These are phyloP conservation scores for Ambrosia artemisiifolia DNA, from an alignment of 129 eudicot species.

Conservation along the genomic window DNA sequence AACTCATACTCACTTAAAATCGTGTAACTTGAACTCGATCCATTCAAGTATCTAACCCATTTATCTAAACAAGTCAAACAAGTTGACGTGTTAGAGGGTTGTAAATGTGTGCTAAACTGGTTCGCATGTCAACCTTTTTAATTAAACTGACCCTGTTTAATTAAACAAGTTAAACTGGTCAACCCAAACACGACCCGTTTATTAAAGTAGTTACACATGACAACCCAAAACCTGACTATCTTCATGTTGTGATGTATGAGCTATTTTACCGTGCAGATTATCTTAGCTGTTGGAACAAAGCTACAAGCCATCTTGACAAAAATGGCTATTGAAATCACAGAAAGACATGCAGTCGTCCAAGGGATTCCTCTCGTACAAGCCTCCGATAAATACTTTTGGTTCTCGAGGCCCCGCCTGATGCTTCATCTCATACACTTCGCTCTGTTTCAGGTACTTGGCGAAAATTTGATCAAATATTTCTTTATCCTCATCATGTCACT, in stretches of 20 bases:
- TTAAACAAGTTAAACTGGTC: no score
- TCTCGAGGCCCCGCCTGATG: slow-evolving; percentile 60
- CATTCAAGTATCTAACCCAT: no score
- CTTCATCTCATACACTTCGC: slow-evolving; percentile 82
- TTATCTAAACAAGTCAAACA: no score
- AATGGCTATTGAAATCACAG: slow-evolving; percentile 82
- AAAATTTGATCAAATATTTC: not conserved
- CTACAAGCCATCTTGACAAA: slow-evolving; percentile 72
- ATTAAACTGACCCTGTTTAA: no score
- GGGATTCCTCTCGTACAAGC: slow-evolving; percentile 94
- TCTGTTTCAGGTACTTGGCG: slow-evolving; percentile 64
- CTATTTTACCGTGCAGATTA: slow-evolving; percentile 38
- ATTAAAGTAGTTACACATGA: no score
- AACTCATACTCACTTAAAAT: no score
- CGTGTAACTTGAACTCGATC: no score
- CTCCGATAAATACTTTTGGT: slow-evolving; percentile 83
- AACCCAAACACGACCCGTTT: no score
- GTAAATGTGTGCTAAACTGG: no score
- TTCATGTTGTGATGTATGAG: not conserved
- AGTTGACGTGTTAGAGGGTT: no score
- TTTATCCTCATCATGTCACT: not conserved
- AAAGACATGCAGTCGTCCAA: slow-evolving; percentile 78
- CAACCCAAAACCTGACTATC: no score
- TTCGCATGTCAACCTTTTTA: no score
- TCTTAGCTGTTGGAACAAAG: slow-evolving; percentile 83